Base-by-base conservation (phyloP, 2,329 filamentous ascomycete species). In the Orbilia ellipsospora region DNA sequence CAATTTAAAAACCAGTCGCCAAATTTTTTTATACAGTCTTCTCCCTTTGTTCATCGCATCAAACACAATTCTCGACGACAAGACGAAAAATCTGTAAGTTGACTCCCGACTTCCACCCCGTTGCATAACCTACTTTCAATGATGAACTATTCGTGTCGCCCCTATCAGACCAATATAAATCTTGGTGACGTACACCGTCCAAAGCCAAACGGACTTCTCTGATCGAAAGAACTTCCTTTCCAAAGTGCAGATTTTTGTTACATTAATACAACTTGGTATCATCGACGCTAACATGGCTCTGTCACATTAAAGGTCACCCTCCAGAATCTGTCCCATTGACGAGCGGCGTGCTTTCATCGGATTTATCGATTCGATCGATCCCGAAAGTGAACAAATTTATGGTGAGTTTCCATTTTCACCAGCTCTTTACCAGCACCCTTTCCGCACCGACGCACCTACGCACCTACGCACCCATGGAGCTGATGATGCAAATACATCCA, bases 71-170 rank as follows among this genome's bases (percentile, higher is more conserved):
- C 12, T 36, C 13, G 26, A 15, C 52, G 16, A 15, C 44, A 12
- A 48, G 44, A 48, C 16, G 40, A 48, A 6, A 48, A 48, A 10
- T n/a, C 44, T 45, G 52, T 55, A 28, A 62, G 26, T 51, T 42
- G 15, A 18, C 42, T 18, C 42, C 18, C 40, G 10, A 16, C 4
- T 16, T n/a, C 28, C 10, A 4, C 8, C 50, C 26, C 50, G 6
- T 8, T 16, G 4, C 16, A 13, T 56, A 36, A 18, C n/a, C 40
- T 40, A 10, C 51, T 55, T 65, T 44, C 36, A 44, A 73, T 74
- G 70, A 74, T 74, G 70, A 74, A 68, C 63, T 74, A 74, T 74
- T 74, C 70, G 70, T 74, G 70, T 74, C 70, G 70, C 70, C 70
- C 70, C 70, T 74, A 74, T 74, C 70, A 74, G 70, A 74, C 70